Evolutionary conservation across 176 grass and related monocot species (phyloP).

Genomic region (Carex littledalei): DNA sequence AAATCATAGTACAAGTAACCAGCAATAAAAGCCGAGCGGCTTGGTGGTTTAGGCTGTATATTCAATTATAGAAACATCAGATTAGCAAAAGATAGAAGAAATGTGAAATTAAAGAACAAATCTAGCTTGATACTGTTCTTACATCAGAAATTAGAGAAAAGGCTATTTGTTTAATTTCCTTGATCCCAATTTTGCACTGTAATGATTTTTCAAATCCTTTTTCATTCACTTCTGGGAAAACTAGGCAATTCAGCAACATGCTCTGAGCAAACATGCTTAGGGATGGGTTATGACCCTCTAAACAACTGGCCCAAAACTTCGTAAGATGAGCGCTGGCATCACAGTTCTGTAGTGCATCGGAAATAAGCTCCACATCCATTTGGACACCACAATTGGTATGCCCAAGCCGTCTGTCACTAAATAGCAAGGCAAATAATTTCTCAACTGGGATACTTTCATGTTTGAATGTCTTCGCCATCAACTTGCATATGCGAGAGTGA

Average conservation of each 20-base stretch:
- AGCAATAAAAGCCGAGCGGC: conserved; percentile 56
- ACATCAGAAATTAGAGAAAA: conserved; percentile 61
- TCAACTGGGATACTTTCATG: conserved; percentile 48
- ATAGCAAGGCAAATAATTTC: conserved; percentile 49
- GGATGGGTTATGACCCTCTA: conserved; percentile 40
- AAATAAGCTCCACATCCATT: conserved; percentile 54
- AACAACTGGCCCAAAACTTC: conserved; percentile 63
- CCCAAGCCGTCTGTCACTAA: conserved; percentile 51
- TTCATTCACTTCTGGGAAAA: conserved; percentile 36
- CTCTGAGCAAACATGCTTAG: conserved; percentile 61
- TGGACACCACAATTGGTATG: conserved; percentile 65
- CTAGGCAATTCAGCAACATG: conserved; percentile 31
- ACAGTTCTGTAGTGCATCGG: conserved; percentile 34
- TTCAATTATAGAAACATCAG: conserved; percentile 28
- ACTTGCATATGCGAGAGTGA: conserved; percentile 66
- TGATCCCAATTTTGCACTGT: conserved; percentile 28
- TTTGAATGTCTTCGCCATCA: conserved; percentile 54
- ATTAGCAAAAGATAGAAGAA: neutral
- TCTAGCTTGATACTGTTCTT: conserved; percentile 26
- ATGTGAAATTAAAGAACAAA: neutral
- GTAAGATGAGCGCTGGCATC: conserved; percentile 34
- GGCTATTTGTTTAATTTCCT: conserved; percentile 45
- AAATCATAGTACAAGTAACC: conserved; percentile 73
- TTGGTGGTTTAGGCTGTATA: conserved; percentile 41
- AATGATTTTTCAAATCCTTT: conserved; percentile 26